Conservation (phyloP, 192 early-diverging fungal genomes). For the Backusella liffmaniae region DNA sequence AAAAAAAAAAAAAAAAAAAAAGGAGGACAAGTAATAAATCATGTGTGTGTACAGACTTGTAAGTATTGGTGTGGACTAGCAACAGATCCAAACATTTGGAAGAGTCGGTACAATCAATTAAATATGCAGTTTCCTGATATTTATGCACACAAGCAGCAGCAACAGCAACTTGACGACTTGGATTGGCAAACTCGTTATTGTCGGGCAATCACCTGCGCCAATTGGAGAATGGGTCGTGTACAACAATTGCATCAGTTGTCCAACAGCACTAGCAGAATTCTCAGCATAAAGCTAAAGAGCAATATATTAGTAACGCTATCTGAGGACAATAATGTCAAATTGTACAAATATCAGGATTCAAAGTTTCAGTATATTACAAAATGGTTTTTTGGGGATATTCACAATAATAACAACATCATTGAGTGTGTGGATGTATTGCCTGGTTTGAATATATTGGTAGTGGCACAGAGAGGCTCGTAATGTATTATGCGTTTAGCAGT, state of each 20-base stretch:
- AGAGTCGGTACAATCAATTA: conserved; percentile 9
- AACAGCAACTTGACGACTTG: not conserved
- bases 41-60: conserved; percentile 22
- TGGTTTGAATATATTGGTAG: conserved; percentile 33
- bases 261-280: conserved; percentile 13
- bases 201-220: conserved; percentile 12
- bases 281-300: conserved; percentile 25
- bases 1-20: not conserved
- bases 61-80: conserved; percentile 25
- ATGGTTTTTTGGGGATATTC: conserved; percentile 28
- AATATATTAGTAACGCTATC: conserved; percentile 22
- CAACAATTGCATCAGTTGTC: conserved; percentile 15
- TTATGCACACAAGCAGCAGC: conserved; percentile 10
- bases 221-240: conserved; percentile 32
- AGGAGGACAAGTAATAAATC: not conserved
- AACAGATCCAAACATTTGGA: conserved; percentile 28
- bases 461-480: conserved; percentile 37
- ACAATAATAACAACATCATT: conserved; percentile 3
- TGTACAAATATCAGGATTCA: conserved; percentile 21
- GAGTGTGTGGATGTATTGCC: conserved; percentile 37
- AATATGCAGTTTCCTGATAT: conserved; percentile 20
- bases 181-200: conserved; percentile 30
- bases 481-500: not conserved
- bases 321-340: conserved; percentile 30
- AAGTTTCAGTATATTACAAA: conserved; percentile 15